Evolutionary conservation across 75 land plant genomes (phyloP), one percentile per base, ranked within the genome.

Genomic region (Selaginella moellendorffii): DNA sequence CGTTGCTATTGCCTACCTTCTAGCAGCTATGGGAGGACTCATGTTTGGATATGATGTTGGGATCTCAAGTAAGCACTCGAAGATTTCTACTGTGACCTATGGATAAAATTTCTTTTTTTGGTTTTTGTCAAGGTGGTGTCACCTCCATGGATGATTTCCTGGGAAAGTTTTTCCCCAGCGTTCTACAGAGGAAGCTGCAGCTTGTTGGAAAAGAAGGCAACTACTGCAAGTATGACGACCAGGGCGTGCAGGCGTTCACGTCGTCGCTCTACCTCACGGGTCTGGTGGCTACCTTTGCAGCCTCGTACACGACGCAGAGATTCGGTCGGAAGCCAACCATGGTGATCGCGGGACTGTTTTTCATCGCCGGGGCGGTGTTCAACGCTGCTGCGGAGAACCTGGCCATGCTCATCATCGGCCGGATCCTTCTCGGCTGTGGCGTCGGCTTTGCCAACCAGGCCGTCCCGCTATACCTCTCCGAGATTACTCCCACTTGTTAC

Each of bases 381-480:
- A 84, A 84, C 53, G 72, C 76, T 25, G 91, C 87, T 1, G 91
- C 91, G 0, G 72, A 73, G 65, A 65, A 87, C 59, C 66, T 87
- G 1, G 74, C 62, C 29, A 87, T 87, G 91, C 85, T 87, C 42
- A 87, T 87, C 58, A 58, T 84, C 60, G 91, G 91, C 0, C 69
- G 91, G 24, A 70, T 87, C 27, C 30, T 84, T 31, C 81, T 87
- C 21, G 91, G 91, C 27, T 77, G 80, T 58, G 91, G 91, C 8
- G 87, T 87, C 27, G 91, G 91, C 9, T 87, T 87, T 54, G 91
- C 87, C 10, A 87, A 87, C 71, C 91, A 87, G 85, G 90, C 83
- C 0, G 83, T 83, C 8, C 90, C 90, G 24, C 64, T 86, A n/a
- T 83, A 74, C 73, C 46, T 87, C 14, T 81, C 88, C 0, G 88